Base-by-base conservation (phyloP, 805 yeast genomes). In the Spathaspora passalidarum region DNA sequence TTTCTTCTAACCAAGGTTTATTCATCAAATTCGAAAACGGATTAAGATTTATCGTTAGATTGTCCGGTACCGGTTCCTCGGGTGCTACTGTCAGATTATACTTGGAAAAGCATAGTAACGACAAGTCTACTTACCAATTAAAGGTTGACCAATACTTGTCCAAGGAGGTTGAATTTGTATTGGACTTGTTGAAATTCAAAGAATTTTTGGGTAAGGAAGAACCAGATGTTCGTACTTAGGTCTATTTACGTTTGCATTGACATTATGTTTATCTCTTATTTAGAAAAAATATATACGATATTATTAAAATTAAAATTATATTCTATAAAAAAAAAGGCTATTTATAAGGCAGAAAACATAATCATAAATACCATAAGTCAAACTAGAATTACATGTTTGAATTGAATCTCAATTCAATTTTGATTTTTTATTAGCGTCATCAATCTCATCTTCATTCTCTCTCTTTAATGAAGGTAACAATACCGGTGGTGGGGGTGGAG, bases 61-160 rank as follows among this genome's bases (percentile, higher is more conserved):
- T 94, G 53, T 89, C 97, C 0, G 99, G 99, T 46, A 92, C 99
- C 2, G 99, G 99, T 13, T 90, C 97, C 1, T 84, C 96, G 1
- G 99, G 99, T 41, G 98, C 99, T 17, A 92, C 99, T 5, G 90
- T 94, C 49, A 81, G 99, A 66, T 75, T 92, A 55, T 92, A 92
- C 69, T 71, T 92, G 61, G 98, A 92, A 68, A 85, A 84, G 66
- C 89, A 86, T 70, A 81, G 87, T 20, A 56, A 65, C 40, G 94
- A 88, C 59, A 57, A 66, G 42, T 51, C 78, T 16, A 75, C 75
- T 35, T 79, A 76, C 58, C 58, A 57, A 5, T 52, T 65, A 53
- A 65, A 73, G 40, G 92, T 90, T 10, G 86, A 86, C 55, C 83
- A 82, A 40, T 92, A 72, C 67, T 76, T 92, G 60, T 72, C 72